Evolutionary conservation across 2,329 filamentous ascomycete species (phyloP).

Genomic region (Fusarium sp.): DNA sequence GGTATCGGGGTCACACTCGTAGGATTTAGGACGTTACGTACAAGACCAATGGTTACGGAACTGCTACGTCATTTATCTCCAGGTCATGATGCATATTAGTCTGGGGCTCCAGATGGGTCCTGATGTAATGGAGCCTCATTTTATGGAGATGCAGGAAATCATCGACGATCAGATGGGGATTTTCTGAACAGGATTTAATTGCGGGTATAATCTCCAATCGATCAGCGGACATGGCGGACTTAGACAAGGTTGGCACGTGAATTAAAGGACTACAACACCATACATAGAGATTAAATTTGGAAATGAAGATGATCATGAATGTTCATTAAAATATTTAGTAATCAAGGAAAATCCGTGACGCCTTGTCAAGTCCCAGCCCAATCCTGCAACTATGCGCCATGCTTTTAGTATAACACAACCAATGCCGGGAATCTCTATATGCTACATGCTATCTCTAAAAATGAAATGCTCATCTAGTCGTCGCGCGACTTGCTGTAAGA

Average conservation of each 20-base stretch:
- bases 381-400: constrained; percentile 14
- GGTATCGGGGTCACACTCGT: neutral
- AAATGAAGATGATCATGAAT: neutral
- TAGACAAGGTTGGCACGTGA: no score
- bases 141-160: constrained; percentile 14
- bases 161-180: constrained; percentile 17
- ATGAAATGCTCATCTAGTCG: neutral
- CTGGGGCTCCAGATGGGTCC: constrained; percentile 23
- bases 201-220: neutral
- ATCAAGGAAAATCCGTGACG: constrained; percentile 11
- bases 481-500: constrained; percentile 21
- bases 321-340: constrained; percentile 15
- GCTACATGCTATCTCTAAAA: constrained; percentile 20
- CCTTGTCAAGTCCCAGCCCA: neutral
- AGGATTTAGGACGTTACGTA: neutral
- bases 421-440: constrained; percentile 25
- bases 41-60: neutral
- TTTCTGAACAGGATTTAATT: constrained; percentile 7
- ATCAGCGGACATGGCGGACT: neutral
- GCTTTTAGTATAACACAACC: constrained; percentile 21
- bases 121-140: constrained; percentile 27
- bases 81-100: neutral
- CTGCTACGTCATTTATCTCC: neutral
- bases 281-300: no score
- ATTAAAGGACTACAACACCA: neutral